Conservation (phyloP, 208 protist species). For the Crithidia expoeki region DNA sequence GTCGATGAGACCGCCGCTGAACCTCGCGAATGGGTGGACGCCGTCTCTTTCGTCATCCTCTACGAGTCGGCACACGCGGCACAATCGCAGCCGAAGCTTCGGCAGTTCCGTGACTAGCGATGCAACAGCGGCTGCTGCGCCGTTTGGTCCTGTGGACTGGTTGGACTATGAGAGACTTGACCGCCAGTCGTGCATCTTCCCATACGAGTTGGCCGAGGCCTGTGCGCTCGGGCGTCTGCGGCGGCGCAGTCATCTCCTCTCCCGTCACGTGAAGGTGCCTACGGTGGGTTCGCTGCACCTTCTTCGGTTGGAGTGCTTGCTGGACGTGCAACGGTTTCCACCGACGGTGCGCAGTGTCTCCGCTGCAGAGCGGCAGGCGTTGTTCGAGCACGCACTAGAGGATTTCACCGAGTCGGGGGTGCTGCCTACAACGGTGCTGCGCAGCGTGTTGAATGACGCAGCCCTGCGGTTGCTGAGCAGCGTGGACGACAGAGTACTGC, state of each 20-base stretch:
- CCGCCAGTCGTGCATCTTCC: conserved; percentile 27
- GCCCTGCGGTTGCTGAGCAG: conserved; percentile 36
- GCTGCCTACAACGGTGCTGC: conserved; percentile 26
- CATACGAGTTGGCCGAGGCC: conserved; percentile 29
- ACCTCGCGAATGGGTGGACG: not conserved
- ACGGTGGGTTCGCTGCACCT: conserved; percentile 22
- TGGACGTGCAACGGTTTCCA: conserved; percentile 22
- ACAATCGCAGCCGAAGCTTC: conserved; percentile 14
- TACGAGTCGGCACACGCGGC: not conserved
- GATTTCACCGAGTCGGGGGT: conserved; percentile 30
- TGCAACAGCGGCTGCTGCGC: not conserved
- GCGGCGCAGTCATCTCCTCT: not conserved
- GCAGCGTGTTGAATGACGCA: conserved; percentile 34
- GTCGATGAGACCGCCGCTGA: not conserved
- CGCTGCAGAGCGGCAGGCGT: conserved; percentile 12
- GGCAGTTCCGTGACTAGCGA: conserved; percentile 12
- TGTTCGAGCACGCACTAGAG: conserved; percentile 20
- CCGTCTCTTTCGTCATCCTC: not conserved
- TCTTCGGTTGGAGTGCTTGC: conserved; percentile 21
- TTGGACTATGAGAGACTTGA: conserved; percentile 8
- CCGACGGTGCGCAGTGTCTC: conserved; percentile 25
- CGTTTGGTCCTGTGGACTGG: not conserved
- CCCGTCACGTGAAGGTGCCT: not conserved
- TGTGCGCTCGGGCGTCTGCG: conserved; percentile 25
- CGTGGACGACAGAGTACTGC: conserved; percentile 28